Percentiles rank a stretch among this genome's conserved stretches.
Conservation (phyloP, 2,329 filamentous ascomycete species). For the Thielaviopsis ethacetica region DNA sequence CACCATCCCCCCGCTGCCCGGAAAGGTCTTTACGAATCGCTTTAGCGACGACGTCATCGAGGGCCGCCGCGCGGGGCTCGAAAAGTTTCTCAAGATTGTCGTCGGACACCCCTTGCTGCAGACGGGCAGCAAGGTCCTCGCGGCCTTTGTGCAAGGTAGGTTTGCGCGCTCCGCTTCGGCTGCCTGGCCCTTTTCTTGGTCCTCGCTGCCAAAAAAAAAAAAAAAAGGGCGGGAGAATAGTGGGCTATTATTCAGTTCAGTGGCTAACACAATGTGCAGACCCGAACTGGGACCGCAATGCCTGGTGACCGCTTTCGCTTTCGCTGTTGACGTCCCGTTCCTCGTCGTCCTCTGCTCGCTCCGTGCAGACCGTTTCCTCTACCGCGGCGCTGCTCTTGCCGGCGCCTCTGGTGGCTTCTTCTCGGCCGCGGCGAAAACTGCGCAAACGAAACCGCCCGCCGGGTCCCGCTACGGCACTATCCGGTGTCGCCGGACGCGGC, state of each 20-base stretch:
- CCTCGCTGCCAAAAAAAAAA: no score
- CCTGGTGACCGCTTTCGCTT: slow-evolving; percentile 43
- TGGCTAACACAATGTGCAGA: slow-evolving; percentile 28
- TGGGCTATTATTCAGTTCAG: background rate
- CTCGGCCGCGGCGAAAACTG: background rate
- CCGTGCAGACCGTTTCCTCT: background rate
- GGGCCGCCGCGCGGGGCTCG: slow-evolving; percentile 74
- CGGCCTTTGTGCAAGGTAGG: slow-evolving; percentile 87
- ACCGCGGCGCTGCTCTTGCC: background rate
- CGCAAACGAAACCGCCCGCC: background rate
- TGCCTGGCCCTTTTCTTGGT: no score
- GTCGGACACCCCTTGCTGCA: slow-evolving; percentile 91
- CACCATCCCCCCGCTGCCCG: slow-evolving; percentile 86
- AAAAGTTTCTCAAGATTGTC: slow-evolving; percentile 94
- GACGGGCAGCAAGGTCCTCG: slow-evolving; percentile 92
- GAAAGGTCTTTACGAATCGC: slow-evolving; percentile 94
- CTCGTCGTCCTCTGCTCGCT: background rate
- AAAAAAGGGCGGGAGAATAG: background rate
- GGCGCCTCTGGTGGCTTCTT: background rate
- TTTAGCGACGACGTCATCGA: slow-evolving; percentile 99
- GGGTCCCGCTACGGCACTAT: background rate
- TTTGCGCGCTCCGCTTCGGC: background rate
- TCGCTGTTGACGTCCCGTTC: background rate
- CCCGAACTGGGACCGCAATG: slow-evolving; percentile 81
- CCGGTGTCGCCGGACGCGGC: background rate